Evolutionary conservation across 352 stramenopile species (phyloP).

Genomic region (Phytophthora niederhauseri): DNA sequence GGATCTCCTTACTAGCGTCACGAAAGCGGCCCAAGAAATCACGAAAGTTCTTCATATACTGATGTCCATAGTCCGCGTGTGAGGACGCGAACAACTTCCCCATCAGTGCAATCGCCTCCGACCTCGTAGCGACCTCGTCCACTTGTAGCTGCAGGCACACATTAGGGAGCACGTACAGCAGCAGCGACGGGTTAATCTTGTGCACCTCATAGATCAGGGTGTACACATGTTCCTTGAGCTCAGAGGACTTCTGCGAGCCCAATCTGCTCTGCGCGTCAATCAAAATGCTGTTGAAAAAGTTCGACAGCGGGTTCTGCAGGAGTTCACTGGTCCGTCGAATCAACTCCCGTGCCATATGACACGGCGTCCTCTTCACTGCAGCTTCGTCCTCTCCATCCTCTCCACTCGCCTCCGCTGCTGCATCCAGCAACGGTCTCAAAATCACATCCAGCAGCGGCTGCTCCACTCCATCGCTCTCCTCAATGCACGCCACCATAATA

Average conservation of each 20-base stretch:
- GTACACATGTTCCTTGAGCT: constrained; percentile 85
- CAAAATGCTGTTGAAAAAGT: constrained; percentile 86
- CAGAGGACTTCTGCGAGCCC: constrained; percentile 34
- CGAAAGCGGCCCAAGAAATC: constrained; percentile 88
- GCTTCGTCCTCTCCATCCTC: constrained; percentile 2
- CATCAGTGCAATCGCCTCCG: constrained; percentile 76
- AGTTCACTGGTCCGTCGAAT: constrained; percentile 73
- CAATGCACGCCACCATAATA: constrained; percentile 74
- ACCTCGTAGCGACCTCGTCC: constrained; percentile 83
- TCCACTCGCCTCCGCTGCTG: constrained; percentile 2
- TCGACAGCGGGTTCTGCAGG: constrained; percentile 68
- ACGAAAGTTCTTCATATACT: constrained; percentile 87
- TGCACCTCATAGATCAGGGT: constrained; percentile 85
- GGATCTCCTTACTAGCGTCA: constrained; percentile 88
- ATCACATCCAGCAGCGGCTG: constrained; percentile 73
- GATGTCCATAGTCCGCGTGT: constrained; percentile 69
- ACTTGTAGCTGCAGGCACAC: constrained; percentile 88
- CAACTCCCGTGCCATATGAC: constrained; percentile 73
- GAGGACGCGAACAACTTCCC: constrained; percentile 81
- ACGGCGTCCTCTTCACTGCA: constrained; percentile 38
- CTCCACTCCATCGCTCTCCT: constrained; percentile 72
- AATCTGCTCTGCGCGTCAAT: constrained; percentile 47
- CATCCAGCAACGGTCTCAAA: constrained; percentile 56
- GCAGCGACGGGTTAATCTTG: constrained; percentile 73
- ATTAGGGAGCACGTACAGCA: constrained; percentile 87